Conservation (phyloP, 148 eudicot species). For the Linanthus parryae region DNA sequence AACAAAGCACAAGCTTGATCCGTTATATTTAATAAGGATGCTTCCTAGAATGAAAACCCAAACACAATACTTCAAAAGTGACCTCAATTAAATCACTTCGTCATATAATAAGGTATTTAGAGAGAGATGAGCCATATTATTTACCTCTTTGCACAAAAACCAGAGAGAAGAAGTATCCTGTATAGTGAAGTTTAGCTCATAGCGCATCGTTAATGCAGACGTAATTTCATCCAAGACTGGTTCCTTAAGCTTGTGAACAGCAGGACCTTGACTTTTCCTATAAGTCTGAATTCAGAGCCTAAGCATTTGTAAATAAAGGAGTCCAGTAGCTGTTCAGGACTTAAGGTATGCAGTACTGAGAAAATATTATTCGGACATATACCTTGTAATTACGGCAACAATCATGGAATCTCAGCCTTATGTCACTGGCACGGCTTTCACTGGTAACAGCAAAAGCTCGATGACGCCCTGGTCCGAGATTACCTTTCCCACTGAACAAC, state of each 20-base stretch:
- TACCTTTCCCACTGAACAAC: constrained; percentile 76
- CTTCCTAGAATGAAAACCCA: constrained; percentile 51
- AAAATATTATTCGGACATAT: background rate
- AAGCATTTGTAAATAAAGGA: background rate
- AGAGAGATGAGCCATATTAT: background rate
- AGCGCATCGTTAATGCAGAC: constrained; percentile 43
- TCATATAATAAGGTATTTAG: background rate
- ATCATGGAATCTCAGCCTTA: constrained; percentile 80
- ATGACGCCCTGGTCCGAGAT: constrained; percentile 68
- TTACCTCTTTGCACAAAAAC: constrained; percentile 95
- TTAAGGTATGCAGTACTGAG: background rate
- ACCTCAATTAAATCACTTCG: background rate
- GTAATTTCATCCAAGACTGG: constrained; percentile 69
- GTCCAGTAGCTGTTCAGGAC: background rate
- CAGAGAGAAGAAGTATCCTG: constrained; percentile 78
- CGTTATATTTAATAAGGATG: constrained; percentile 70
- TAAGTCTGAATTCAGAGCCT: constrained; percentile 41
- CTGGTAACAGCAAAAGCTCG: constrained; percentile 93
- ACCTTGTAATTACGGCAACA: constrained; percentile 98
- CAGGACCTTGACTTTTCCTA: constrained; percentile 70
- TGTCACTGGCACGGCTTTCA: constrained; percentile 97
- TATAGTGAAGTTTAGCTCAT: constrained; percentile 68
- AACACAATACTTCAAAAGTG: background rate
- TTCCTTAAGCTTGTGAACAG: constrained; percentile 72
- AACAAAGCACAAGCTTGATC: constrained; percentile 91